Evolutionary conservation across 306 rosid species (phyloP).

Genomic region (Citrullus colocynthis): DNA sequence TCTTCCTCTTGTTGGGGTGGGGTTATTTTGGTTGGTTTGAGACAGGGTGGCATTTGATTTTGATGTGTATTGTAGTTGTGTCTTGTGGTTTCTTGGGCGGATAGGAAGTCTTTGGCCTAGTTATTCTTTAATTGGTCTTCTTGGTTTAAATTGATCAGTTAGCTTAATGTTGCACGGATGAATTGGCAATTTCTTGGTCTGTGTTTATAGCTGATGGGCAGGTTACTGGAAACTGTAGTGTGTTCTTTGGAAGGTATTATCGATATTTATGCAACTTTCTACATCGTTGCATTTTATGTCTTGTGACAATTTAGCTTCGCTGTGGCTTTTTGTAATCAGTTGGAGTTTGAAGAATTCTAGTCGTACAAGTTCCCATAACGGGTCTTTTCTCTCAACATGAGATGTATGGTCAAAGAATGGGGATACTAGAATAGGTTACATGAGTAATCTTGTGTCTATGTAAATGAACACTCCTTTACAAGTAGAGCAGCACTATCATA

Average conservation of each 20-base stretch:
- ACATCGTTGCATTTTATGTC: background rate
- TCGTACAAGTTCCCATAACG: background rate
- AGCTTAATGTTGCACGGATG: background rate
- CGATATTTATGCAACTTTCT: background rate
- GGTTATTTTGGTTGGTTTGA: background rate
- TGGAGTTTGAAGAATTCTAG: background rate
- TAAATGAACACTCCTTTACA: background rate
- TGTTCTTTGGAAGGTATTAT: background rate
- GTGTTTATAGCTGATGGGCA: background rate
- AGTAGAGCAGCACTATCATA: background rate
- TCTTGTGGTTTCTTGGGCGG: background rate
- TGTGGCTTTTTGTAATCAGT: background rate
- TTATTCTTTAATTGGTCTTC: background rate
- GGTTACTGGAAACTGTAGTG: background rate
- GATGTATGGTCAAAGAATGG: background rate
- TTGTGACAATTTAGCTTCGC: background rate
- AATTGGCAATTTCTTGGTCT: background rate
- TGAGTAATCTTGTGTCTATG: background rate
- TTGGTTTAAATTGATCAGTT: background rate
- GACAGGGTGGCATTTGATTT: background rate
- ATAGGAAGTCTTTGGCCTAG: background rate
- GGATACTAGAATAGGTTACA: background rate
- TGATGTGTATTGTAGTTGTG: background rate
- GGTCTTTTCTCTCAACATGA: background rate
- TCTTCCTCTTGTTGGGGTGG: background rate